Base-by-base conservation (phyloP, 805 yeast species). In the Metschnikowia kofuensis region DNA sequence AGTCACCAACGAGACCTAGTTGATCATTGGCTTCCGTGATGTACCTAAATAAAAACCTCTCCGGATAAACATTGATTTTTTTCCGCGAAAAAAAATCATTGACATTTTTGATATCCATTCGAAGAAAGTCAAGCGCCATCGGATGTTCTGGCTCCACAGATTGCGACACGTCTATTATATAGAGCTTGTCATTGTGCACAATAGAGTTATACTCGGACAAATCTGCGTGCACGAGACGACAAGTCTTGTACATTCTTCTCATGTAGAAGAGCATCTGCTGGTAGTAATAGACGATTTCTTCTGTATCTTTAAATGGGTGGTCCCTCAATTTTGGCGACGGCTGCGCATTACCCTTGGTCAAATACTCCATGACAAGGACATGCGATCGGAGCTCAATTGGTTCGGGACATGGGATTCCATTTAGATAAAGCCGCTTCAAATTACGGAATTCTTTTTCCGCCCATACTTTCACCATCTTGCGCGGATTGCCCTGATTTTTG, bases 61-160 rank as follows among this genome's bases (percentile, higher is more conserved):
- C 98, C 3, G 95, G 81, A 58, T 87, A 86, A 13, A 89, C 85
- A 44, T 80, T 78, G 38, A 91, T 88, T 64, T 85, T 83, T 59
- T 78, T 79, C 52, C 83, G 76, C 50, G 77, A 76, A 60, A 94
- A 94, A 65, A 85, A 94, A 59, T 88, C 94, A 62, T 92, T 94
- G 26, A 92, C 88, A 62, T 94, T 94, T 66, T 92, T 94, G 62
- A 94, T 91, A 69, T 94, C 99, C 99, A 94, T 94, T 63, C 99
- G 76, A 51, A 94, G 70, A 64, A 94, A 94, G 65, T 94, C 98
- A 55, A 94, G 75, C 38, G 96, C 87, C 89, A 89, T 89, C 10
- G 97, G 98, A 68, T 94, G 99, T 59, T 90, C 97, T 9, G 97
- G 97, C 66, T 94, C 98, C 26, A 94, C 98, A 35, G 95, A 84